These are phyloP conservation scores for Trichosporon coremiiforme DNA, from an alignment of 1,284 basidiomycete species.

Conservation along the genomic window DNA sequence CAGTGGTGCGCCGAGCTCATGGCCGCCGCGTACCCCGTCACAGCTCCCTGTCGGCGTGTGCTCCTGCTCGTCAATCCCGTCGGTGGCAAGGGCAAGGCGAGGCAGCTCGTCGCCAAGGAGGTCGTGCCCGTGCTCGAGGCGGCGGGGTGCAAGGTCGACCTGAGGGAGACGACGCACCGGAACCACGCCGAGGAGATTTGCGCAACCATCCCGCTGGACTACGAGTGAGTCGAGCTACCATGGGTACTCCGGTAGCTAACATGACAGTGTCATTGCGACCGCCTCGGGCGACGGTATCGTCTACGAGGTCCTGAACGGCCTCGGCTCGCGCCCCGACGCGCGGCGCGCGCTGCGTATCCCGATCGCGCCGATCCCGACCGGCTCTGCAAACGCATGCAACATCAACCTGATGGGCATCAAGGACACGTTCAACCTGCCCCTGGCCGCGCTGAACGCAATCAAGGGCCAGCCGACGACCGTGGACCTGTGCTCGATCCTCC, in stretches of 20 bases:
- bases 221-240: conserved; percentile 59
- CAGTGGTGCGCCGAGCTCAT: conserved; percentile 66
- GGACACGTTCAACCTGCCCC: conserved; percentile 71
- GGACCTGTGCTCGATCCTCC: conserved; percentile 75
- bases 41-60: conserved; percentile 62
- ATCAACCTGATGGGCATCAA: conserved; percentile 56
- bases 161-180: conserved; percentile 68
- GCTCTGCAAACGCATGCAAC: conserved; percentile 56
- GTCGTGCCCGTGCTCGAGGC: conserved; percentile 79
- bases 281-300: conserved; percentile 88
- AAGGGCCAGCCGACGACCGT: conserved; percentile 79
- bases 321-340: conserved; percentile 72
- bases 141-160: conserved; percentile 69
- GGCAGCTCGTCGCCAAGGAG: conserved; percentile 64
- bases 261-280: conserved; percentile 66
- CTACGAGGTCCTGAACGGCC: conserved; percentile 91
- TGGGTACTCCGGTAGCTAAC: conserved; percentile 11
- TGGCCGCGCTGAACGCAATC: conserved; percentile 78
- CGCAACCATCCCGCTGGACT: conserved; percentile 65
- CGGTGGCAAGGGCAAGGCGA: conserved; percentile 79
- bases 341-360: conserved; percentile 72
- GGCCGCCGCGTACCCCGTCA: conserved; percentile 63
- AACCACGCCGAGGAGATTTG: conserved; percentile 75
- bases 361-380: conserved; percentile 83
- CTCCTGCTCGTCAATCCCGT: conserved; percentile 84